These are phyloP conservation scores for Asclepias syriaca DNA, from an alignment of 257 asterid genomes.

Conservation along the genomic window DNA sequence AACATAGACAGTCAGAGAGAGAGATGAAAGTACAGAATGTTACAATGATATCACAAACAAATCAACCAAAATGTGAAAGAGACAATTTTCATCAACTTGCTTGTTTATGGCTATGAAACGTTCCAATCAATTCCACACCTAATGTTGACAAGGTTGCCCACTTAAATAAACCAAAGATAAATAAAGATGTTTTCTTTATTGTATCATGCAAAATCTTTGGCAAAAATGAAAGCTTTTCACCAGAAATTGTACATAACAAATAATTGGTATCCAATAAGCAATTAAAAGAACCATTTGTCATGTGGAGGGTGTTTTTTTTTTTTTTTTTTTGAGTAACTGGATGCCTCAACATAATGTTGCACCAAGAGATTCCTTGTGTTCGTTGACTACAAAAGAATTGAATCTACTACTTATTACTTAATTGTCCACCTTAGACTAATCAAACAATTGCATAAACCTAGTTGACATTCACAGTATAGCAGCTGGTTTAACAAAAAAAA, in stretches of 20 bases:
- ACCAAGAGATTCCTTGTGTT: not conserved
- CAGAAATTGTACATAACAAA: not conserved
- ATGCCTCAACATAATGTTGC: not conserved
- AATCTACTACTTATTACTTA: not conserved
- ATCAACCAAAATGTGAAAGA: not conserved
- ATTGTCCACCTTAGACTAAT: not conserved
- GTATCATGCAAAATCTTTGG: not conserved
- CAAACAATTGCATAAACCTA: not conserved
- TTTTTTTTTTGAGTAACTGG: not conserved
- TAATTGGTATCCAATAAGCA: not conserved
- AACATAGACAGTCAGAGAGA: too few species aligned
- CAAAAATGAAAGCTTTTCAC: not conserved
- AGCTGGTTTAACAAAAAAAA: slow-evolving; percentile 1
- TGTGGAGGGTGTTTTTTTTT: not conserved
- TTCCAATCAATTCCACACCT: not conserved
- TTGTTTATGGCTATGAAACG: not conserved
- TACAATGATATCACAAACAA: not conserved
- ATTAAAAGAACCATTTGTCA: not conserved
- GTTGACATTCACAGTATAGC: not conserved
- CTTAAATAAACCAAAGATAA: not conserved
- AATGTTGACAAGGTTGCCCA: not conserved
- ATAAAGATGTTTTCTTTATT: too few species aligned
- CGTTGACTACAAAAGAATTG: not conserved
- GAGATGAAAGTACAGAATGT: not conserved
- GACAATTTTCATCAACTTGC: not conserved